A percentile compares a stretch with the other conserved stretches of the same genome.
These are phyloP conservation scores for Aegilops bicornis DNA, from an alignment of 176 grass and related monocot species.

Conservation along the genomic window DNA sequence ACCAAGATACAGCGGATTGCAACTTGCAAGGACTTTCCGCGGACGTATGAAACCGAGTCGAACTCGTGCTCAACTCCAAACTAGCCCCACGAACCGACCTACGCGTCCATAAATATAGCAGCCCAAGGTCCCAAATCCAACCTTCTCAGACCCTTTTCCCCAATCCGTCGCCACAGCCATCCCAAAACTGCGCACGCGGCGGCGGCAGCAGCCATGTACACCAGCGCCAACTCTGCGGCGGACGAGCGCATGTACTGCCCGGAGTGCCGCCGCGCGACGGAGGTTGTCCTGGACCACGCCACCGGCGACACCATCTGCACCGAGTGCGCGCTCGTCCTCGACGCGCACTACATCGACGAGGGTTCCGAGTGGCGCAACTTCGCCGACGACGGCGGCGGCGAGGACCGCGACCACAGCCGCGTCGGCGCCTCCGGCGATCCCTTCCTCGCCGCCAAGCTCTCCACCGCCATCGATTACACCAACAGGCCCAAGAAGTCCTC, in stretches of 20 bases:
- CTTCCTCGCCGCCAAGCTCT: constrained; percentile 34
- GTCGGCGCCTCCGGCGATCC: constrained; percentile 41
- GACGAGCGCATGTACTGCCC: constrained; percentile 29
- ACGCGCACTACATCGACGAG: constrained; percentile 48
- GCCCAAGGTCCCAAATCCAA: neutral
- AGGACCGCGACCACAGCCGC: constrained; percentile 49
- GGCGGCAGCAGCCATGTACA: neutral
- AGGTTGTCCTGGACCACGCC: constrained; percentile 43
- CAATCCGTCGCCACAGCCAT: no score
- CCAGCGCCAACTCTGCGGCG: neutral
- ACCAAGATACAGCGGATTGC: no score
- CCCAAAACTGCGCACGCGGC: neutral
- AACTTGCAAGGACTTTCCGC: no score
- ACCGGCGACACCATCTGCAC: constrained; percentile 57
- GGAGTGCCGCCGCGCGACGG: constrained; percentile 35
- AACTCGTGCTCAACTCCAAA: neutral
- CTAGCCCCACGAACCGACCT: neutral
- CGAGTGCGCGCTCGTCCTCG: constrained; percentile 56
- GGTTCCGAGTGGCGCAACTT: constrained; percentile 58
- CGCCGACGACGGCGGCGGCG: constrained; percentile 38
- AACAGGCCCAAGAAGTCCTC: neutral
- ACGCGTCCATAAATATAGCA: neutral
- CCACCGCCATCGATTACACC: neutral
- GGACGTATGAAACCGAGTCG: neutral
- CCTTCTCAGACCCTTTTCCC: neutral